A percentile compares a stretch with the other conserved stretches of the same genome.
These are phyloP conservation scores for Dendrobium nobile DNA, from an alignment of 106 monocot species.

Conservation along the genomic window DNA sequence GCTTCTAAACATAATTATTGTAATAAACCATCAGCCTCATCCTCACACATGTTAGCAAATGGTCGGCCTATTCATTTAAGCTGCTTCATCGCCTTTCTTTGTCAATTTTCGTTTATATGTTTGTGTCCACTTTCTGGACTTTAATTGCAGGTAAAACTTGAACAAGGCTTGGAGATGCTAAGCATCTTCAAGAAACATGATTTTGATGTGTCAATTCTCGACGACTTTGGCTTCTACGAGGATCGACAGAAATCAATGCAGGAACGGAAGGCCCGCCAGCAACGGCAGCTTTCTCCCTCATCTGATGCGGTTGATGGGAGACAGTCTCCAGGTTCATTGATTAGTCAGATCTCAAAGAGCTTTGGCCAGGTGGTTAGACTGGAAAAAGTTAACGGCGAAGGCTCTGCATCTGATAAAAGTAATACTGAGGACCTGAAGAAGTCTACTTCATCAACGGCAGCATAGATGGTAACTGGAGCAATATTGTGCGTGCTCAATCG, in stretches of 20 bases:
- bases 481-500: neutral
- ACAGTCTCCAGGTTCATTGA: constrained; percentile 9
- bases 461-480: neutral
- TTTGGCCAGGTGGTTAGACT: constrained; percentile 48
- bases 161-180: constrained; percentile 88
- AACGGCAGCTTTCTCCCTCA: constrained; percentile 15
- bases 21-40: neutral
- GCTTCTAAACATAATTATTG: neutral
- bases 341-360: constrained; percentile 52
- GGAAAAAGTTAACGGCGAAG: constrained; percentile 35
- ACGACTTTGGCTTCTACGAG: constrained; percentile 89
- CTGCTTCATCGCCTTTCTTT: neutral
- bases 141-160: constrained; percentile 66
- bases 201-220: constrained; percentile 60
- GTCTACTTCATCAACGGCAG: neutral
- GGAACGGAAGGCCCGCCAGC: constrained; percentile 44
- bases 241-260: constrained; percentile 82
- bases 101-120: neutral
- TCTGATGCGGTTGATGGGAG: neutral
- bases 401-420: constrained; percentile 10
- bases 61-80: neutral
- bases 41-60: neutral
- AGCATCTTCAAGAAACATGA: constrained; percentile 78
- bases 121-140: neutral
- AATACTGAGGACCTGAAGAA: constrained; percentile 13